Base-by-base conservation (phyloP, 2,329 filamentous ascomycete species). In the Aspergillus jensenii region DNA sequence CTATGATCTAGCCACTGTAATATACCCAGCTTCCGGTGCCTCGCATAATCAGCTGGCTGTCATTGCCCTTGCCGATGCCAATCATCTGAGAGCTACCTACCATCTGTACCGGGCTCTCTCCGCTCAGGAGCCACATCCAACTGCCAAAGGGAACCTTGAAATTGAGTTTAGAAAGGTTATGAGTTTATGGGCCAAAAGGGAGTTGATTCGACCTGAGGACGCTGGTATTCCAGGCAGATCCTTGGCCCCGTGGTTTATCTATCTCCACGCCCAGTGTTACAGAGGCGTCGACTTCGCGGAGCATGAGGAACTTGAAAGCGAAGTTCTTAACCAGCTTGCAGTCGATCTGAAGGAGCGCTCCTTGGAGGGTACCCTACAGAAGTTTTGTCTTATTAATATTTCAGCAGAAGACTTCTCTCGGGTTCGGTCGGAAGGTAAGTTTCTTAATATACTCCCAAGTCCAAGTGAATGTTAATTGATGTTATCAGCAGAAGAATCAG, bases 41-140 rank as follows among this genome's bases (percentile, higher is more conserved):
- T 90, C 91, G 15, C 90, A 96, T 69, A 93, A 99, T 68, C 95
- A 98, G 74, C 86, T 95, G 72, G 93, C 90, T 37, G 90, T 98
- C 37, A 88, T 98, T 59, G 88, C 89, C 59, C 83, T 91, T 48
- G 87, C 89, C 53, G 73, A 93, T 66, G 84, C 84, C 58, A 89
- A 93, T 65, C 90, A 96, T 71, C 83, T 98, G 51, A 86, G 91
- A 60, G 88, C 91, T 9, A 88, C 96, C 31, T 98, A 97, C 74
- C 87, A 96, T 73, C 85, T 98, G 41, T 95, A 96, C 71, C 88
- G 93, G 62, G 88, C 93, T 15, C 82, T 95, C 65, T 87, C 87
- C 8, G 87, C 91, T 33, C 82, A 87, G 52, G 81, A 87, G 41
- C 91, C 92, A 4, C 88, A 95, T 68, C 88, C 89, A 0, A 84